phyloP scores from a whole-genome alignment of 2,329 filamentous ascomycete genomes.

The Arthrobotrys musiformis region DNA sequence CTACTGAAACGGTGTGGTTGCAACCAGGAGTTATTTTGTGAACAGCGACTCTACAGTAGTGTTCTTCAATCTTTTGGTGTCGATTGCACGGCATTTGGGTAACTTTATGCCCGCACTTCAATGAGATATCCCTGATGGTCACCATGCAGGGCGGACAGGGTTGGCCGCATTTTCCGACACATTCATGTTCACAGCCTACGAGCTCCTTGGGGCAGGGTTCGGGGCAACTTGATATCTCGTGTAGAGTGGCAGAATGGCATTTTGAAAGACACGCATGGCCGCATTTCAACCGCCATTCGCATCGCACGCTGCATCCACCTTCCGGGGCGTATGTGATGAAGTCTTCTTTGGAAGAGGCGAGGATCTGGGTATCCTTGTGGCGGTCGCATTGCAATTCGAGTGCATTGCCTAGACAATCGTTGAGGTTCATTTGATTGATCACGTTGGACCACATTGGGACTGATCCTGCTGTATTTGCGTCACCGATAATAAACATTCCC shows the following conservation, averaged over 20 bases:
- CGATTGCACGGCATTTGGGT: constrained; percentile 61
- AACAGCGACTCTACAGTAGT: constrained; percentile 67
- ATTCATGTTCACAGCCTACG: constrained; percentile 61
- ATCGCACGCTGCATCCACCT: constrained; percentile 70
- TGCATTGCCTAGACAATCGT: constrained; percentile 66
- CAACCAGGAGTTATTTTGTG: constrained; percentile 68
- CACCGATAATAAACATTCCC: constrained; percentile 78
- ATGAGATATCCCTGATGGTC: constrained; percentile 26
- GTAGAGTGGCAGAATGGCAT: constrained; percentile 59
- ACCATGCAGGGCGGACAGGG: constrained; percentile 54
- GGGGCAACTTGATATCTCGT: constrained; percentile 60
- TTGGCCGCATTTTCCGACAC: constrained; percentile 62
- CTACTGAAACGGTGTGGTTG: constrained; percentile 66
- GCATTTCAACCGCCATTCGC: constrained; percentile 61
- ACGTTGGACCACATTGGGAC: constrained; percentile 64
- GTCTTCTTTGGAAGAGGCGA: constrained; percentile 69
- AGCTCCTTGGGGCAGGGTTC: constrained; percentile 61
- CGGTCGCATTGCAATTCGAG: constrained; percentile 72
- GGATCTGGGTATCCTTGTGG: constrained; percentile 68
- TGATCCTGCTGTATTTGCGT: constrained; percentile 73
- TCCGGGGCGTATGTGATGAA: constrained; percentile 70
- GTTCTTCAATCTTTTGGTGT: constrained; percentile 64
- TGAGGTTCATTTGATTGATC: constrained; percentile 65
- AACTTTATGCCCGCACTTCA: constrained; percentile 57
- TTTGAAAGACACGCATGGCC: constrained; percentile 59